phyloP scores from a whole-genome alignment of 139 green algal species.

The Asterochloris erici region DNA sequence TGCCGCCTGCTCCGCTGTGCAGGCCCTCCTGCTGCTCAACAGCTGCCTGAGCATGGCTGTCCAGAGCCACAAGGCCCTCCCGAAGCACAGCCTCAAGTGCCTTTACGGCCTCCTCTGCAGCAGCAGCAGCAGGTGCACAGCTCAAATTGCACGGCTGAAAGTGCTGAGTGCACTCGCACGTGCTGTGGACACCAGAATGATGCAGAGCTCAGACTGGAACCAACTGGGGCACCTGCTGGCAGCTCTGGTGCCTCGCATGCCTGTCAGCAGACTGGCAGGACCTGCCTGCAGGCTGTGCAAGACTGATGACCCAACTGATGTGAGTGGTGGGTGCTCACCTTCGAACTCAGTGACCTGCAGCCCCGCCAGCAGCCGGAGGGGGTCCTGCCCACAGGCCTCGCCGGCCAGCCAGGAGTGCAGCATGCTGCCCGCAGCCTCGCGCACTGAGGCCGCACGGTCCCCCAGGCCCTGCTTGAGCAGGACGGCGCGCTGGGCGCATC shows the following conservation, averaged over 20 bases:
- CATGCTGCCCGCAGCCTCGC: conserved; percentile 24
- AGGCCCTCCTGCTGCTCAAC: conserved; percentile 28
- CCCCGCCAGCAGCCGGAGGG: conserved; percentile 31
- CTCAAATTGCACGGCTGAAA: background rate
- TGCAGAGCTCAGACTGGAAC: no score
- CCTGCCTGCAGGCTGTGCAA: background rate
- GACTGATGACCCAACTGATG: background rate
- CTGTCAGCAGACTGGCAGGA: background rate
- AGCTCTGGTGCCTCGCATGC: no score
- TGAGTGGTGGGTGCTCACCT: background rate
- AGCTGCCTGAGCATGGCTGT: conserved; percentile 25
- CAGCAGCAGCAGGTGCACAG: background rate
- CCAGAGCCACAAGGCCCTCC: conserved; percentile 21
- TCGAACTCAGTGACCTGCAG: conserved; percentile 38
- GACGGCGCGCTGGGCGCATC: conserved; percentile 14
- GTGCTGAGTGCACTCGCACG: no score
- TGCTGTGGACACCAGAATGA: no score
- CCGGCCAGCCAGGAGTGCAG: conserved; percentile 43
- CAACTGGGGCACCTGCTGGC: no score
- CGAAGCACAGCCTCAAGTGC: conserved; percentile 40
- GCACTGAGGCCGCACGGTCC: conserved; percentile 31
- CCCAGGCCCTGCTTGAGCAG: conserved; percentile 46
- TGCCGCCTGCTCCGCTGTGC: background rate
- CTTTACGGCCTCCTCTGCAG: conserved; percentile 37
- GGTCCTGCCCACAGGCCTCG: conserved; percentile 29